phyloP scores from a whole-genome alignment of 73 alveolate genomes.

The Paraurostyla sp. region DNA sequence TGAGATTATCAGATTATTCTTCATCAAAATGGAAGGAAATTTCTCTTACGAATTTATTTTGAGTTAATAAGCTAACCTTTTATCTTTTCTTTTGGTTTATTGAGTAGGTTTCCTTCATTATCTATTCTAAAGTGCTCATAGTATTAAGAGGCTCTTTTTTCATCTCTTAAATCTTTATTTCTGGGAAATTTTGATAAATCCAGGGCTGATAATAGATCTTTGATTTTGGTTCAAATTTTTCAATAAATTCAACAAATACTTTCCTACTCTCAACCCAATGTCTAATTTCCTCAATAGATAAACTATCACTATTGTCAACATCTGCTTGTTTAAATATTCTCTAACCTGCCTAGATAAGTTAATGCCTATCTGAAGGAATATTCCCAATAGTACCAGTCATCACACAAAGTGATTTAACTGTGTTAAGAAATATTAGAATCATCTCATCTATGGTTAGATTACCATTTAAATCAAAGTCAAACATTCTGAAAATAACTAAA shows the following conservation, averaged over 20 bases:
- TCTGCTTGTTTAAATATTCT: conserved; percentile 51
- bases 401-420: conserved; percentile 25
- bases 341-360: conserved; percentile 48
- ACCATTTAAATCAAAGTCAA: conserved; percentile 56
- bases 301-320: conserved; percentile 65
- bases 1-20: not conserved
- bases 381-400: not conserved
- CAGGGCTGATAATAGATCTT: conserved; percentile 56
- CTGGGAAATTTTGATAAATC: conserved; percentile 66
- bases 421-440: conserved; percentile 34
- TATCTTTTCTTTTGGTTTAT: conserved; percentile 10
- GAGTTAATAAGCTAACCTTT: conserved; percentile 2
- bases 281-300: conserved; percentile 50
- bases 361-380: not conserved
- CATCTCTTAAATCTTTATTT: conserved; percentile 42
- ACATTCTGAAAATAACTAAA: conserved; percentile 51
- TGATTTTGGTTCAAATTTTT: conserved; percentile 42
- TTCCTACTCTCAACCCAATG: conserved; percentile 50
- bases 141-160: conserved; percentile 47
- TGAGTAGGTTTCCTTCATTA: conserved; percentile 38
- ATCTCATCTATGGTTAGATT: conserved; percentile 54
- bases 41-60: not conserved
- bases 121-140: conserved; percentile 1
- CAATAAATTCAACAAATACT: conserved; percentile 57
- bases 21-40: not conserved